Percentiles rank a stretch among this genome's conserved stretches.
These are phyloP conservation scores for Exophiala spinifera DNA, from an alignment of 2,329 filamentous ascomycete species.

Conservation along the genomic window DNA sequence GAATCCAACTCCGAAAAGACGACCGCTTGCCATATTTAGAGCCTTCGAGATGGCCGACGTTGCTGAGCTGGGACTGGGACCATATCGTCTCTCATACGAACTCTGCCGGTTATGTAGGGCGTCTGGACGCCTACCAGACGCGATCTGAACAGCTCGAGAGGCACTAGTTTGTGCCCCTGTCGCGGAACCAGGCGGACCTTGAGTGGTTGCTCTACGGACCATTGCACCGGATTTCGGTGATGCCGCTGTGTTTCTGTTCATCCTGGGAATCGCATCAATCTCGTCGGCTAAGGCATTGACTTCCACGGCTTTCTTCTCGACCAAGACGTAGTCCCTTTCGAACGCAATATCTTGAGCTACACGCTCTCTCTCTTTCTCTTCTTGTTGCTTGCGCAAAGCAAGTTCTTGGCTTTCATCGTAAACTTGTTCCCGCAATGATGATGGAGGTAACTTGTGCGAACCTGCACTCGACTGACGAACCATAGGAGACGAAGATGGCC, in stretches of 20 bases:
- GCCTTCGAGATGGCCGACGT: conserved; percentile 93
- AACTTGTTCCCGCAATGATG: conserved; percentile 48
- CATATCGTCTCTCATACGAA: conserved; percentile 79
- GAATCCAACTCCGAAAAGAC: conserved; percentile 50
- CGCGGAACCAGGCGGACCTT: conserved; percentile 65
- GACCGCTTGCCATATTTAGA: conserved; percentile 82
- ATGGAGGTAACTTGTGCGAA: conserved; percentile 35
- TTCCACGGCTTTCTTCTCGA: conserved; percentile 92
- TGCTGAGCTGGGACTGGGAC: conserved; percentile 68
- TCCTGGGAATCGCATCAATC: conserved; percentile 75
- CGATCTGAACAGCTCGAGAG: conserved; percentile 72
- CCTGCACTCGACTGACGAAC: conserved; percentile 60
- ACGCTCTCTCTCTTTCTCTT: conserved; percentile 54
- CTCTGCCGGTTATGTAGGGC: conserved; percentile 65
- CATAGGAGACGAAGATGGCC: conserved; percentile 42
- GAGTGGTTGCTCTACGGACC: conserved; percentile 73
- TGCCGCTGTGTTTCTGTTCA: conserved; percentile 47
- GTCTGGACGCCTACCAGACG: conserved; percentile 63
- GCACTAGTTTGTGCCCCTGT: conserved; percentile 68
- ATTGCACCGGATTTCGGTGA: conserved; percentile 62
- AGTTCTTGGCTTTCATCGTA: conserved; percentile 36
- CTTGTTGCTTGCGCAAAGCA: conserved; percentile 34
- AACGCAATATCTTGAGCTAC: conserved; percentile 84
- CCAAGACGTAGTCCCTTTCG: conserved; percentile 90
- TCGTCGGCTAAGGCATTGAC: conserved; percentile 97